Evolutionary conservation across 2,329 filamentous ascomycete genomes (phyloP).

Genomic region (Trichophyton benhamiae): DNA sequence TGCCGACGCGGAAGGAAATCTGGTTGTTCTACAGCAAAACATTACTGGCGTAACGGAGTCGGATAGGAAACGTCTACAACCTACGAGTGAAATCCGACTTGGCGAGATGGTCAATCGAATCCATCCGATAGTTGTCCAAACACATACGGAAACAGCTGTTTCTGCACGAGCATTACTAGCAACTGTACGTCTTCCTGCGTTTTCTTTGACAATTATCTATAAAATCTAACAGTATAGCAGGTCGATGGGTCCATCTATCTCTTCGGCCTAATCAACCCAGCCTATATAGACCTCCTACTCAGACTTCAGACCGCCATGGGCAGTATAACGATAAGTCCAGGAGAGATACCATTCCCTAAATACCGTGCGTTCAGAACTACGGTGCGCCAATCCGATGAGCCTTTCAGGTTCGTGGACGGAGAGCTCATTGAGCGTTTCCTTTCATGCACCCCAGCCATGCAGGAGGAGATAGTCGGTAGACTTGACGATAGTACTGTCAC

Average conservation of each 20-base stretch:
- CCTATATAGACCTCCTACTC: slow-evolving; percentile 68
- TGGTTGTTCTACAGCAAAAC: slow-evolving; percentile 69
- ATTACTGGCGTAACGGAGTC: slow-evolving; percentile 58
- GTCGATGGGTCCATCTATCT: slow-evolving; percentile 86
- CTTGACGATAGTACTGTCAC: slow-evolving; percentile 44
- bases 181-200: slow-evolving; percentile 50
- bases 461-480: slow-evolving; percentile 42
- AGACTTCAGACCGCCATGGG: slow-evolving; percentile 64
- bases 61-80: slow-evolving; percentile 56
- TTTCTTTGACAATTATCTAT: too few species aligned
- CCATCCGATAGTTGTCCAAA: slow-evolving; percentile 56
- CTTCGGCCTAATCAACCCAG: slow-evolving; percentile 62
- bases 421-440: slow-evolving; percentile 81
- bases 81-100: slow-evolving; percentile 69
- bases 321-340: slow-evolving; percentile 53
- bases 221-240: slow-evolving; percentile 32
- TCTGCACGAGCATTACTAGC: slow-evolving; percentile 75
- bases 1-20: slow-evolving; percentile 75
- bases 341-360: slow-evolving; percentile 60
- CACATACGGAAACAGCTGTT: slow-evolving; percentile 53
- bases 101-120: slow-evolving; percentile 93
- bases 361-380: slow-evolving; percentile 75
- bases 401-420: slow-evolving; percentile 81
- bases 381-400: slow-evolving; percentile 58
- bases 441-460: slow-evolving; percentile 50